Evolutionary conservation across 345 rosid genomes (phyloP).

Genomic region (Gossypium bickii): DNA sequence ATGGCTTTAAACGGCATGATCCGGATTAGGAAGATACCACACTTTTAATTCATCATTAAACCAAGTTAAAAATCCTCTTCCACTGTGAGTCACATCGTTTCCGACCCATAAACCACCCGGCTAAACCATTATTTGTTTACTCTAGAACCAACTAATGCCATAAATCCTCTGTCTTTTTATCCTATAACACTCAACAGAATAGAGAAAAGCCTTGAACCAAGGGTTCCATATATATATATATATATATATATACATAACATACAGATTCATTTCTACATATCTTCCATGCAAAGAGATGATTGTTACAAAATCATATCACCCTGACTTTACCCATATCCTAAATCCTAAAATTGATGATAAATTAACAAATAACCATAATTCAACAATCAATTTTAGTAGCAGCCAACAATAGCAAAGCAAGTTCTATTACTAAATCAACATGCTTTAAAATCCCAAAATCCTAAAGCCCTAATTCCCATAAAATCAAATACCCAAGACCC

Average conservation of each 20-base stretch:
- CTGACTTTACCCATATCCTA: not conserved
- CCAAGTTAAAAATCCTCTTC: not conserved
- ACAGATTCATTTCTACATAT: not conserved
- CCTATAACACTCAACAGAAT: not conserved
- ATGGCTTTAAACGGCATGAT: not conserved
- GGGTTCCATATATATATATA: not conserved
- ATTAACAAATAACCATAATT: not conserved
- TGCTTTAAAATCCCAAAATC: not conserved
- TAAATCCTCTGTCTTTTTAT: not conserved
- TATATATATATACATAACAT: too few species aligned
- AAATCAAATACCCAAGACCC: not conserved
- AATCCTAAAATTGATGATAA: not conserved
- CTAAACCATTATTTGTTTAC: not conserved
- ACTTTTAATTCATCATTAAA: not conserved
- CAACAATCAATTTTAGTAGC: not conserved
- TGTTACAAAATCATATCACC: not conserved
- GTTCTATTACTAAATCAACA: not conserved
- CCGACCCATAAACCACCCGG: not conserved
- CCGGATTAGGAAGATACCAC: not conserved
- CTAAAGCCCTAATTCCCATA: not conserved
- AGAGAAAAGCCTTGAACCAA: not conserved
- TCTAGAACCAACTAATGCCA: not conserved
- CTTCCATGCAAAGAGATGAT: not conserved
- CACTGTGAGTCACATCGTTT: not conserved
- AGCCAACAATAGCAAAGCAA: not conserved